phyloP scores from a whole-genome alignment of 768 basidiomycete genomes.

The Saitozyma sp. region DNA sequence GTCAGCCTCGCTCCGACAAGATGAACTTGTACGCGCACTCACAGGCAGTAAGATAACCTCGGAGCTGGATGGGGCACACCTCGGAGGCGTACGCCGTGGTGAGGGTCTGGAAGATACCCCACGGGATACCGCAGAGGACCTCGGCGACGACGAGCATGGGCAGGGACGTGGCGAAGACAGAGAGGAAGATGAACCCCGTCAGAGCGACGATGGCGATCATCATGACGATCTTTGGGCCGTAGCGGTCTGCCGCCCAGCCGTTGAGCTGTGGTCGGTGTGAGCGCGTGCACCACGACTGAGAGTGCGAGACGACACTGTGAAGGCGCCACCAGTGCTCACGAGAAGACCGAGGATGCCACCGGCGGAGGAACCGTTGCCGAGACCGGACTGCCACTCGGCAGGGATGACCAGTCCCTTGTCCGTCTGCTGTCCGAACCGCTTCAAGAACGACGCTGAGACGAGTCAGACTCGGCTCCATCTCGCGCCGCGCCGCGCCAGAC shows the following conservation, averaged over 20 bases:
- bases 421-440: constrained; percentile 21
- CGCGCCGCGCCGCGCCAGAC: no score
- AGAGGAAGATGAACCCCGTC: constrained; percentile 20
- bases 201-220: constrained; percentile 23
- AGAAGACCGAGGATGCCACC: background rate
- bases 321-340: constrained; percentile 35
- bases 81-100: constrained; percentile 43
- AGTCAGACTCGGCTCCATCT: background rate
- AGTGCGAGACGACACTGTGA: background rate
- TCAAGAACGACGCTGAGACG: constrained; percentile 33
- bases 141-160: constrained; percentile 17
- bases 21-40: background rate
- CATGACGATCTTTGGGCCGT: constrained; percentile 45
- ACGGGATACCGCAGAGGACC: constrained; percentile 46
- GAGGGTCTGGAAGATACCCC: constrained; percentile 39
- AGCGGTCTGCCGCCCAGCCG: constrained; percentile 44
- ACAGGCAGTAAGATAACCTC: constrained; percentile 35
- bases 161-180: constrained; percentile 14
- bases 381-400: constrained; percentile 38
- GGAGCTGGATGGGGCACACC: constrained; percentile 37
- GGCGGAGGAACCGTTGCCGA: background rate
- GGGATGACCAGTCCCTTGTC: constrained; percentile 41
- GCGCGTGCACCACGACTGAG: no score
- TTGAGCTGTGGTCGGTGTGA: no score
- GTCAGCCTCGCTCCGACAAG: constrained; percentile 44